A percentile compares a stretch with the other conserved stretches of the same genome.
phyloP scores from a whole-genome alignment of 164 flowering plant genomes.

The Annona squamosa region DNA sequence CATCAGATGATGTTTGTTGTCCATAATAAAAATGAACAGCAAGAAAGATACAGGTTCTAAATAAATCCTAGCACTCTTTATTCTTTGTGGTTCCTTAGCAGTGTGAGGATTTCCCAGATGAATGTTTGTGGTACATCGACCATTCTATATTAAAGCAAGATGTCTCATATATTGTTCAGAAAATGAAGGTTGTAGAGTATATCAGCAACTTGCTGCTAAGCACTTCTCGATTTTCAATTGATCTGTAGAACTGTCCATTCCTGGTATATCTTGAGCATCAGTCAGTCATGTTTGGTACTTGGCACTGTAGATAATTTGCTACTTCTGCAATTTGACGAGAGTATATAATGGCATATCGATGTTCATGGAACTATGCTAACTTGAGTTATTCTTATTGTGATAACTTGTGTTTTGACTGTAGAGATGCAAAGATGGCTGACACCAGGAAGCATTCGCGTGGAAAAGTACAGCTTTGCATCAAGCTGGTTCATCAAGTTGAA shows the following conservation, averaged over 20 bases:
- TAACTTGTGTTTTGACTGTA: conserved; percentile 1
- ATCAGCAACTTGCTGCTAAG: too few relatives aligned
- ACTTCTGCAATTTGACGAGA: background rate
- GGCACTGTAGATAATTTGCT: too few relatives aligned
- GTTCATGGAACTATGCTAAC: background rate
- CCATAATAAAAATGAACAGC: background rate
- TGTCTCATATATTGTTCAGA: too few relatives aligned
- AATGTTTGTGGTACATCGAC: background rate
- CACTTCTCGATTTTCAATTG: too few relatives aligned
- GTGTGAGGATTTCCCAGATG: background rate
- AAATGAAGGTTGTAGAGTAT: too few relatives aligned
- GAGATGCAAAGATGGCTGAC: conserved; percentile 21
- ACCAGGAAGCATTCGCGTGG: conserved; percentile 17
- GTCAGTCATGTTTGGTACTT: too few relatives aligned
- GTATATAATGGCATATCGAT: background rate
- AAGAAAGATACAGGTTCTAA: background rate
- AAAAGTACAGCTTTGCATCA: conserved; percentile 37
- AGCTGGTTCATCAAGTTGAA: conserved; percentile 67
- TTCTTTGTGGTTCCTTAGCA: background rate
- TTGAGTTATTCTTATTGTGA: background rate
- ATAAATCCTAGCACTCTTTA: background rate
- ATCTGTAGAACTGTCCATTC: too few relatives aligned
- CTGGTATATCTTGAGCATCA: too few relatives aligned
- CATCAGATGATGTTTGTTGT: background rate
- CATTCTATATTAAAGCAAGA: background rate